A percentile compares a stretch with the other conserved stretches of the same genome.
Conservation (phyloP, 1,284 basidiomycete genomes). For the Bondarzewia mesenterica region DNA sequence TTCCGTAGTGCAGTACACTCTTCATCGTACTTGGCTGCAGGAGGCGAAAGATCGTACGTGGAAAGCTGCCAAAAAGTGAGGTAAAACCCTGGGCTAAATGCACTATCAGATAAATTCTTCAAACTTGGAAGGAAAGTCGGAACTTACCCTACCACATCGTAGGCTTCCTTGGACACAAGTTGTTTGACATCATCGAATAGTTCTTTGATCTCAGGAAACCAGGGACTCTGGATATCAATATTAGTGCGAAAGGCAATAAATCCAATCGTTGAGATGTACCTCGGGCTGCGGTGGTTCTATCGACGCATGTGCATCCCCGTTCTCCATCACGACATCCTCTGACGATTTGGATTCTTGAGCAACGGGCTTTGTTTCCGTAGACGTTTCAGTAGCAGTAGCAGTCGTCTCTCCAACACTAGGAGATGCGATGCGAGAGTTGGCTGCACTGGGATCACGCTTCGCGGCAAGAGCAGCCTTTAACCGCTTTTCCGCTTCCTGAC, state of each 20-base stretch:
- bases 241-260: background rate
- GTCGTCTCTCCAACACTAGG: slow-evolving; percentile 32
- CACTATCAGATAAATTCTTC: slow-evolving; percentile 7
- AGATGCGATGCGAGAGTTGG: slow-evolving; percentile 53
- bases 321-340: slow-evolving; percentile 49
- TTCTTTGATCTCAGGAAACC: slow-evolving; percentile 63
- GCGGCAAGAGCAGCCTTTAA: slow-evolving; percentile 69
- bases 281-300: slow-evolving; percentile 14
- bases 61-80: slow-evolving; percentile 93
- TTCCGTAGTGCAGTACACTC: slow-evolving; percentile 49
- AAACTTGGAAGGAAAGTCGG: background rate
- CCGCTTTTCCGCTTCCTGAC: slow-evolving; percentile 68
- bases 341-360: slow-evolving; percentile 22
- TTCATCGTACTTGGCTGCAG: slow-evolving; percentile 61
- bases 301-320: slow-evolving; percentile 10
- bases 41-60: slow-evolving; percentile 79
- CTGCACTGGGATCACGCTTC: slow-evolving; percentile 57
- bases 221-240: slow-evolving; percentile 44
- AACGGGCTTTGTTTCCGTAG: slow-evolving; percentile 25
- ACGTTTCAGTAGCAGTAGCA: slow-evolving; percentile 22
- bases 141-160: slow-evolving; percentile 65
- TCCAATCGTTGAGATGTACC: slow-evolving; percentile 8
- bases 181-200: slow-evolving; percentile 66
- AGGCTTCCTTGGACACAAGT: slow-evolving; percentile 57
- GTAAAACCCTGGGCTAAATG: slow-evolving; percentile 75